Conservation (phyloP, 805 yeast genomes). For the Saccharomyces kudriavzevii region DNA sequence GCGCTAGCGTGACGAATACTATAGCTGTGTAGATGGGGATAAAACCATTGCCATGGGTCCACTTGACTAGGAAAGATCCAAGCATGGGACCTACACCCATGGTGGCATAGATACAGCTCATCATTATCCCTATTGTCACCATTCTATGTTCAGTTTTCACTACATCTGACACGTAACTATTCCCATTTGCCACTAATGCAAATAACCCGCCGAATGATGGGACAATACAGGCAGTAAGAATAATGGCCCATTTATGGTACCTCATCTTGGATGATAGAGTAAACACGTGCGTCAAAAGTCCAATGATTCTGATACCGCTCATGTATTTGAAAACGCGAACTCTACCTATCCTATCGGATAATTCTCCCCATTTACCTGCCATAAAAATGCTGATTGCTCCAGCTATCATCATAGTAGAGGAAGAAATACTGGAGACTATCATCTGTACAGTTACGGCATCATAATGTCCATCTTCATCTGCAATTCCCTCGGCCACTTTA, state of each 20-base stretch:
- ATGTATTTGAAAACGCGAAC: constrained; percentile 38
- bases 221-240: constrained; percentile 39
- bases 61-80: constrained; percentile 37
- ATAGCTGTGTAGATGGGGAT: constrained; percentile 29
- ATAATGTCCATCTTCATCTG: constrained; percentile 31
- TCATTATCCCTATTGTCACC: constrained; percentile 47
- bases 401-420: constrained; percentile 34
- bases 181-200: constrained; percentile 48
- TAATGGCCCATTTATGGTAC: constrained; percentile 34
- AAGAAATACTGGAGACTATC: constrained; percentile 41
- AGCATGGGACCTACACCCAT: constrained; percentile 57
- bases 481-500: constrained; percentile 35
- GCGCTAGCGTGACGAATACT: constrained; percentile 26
- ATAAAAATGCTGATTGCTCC: constrained; percentile 44
- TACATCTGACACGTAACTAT: constrained; percentile 69
- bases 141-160: constrained; percentile 54
- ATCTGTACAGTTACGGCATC: constrained; percentile 36
- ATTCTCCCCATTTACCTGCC: constrained; percentile 54
- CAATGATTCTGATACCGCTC: constrained; percentile 19
- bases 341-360: constrained; percentile 60
- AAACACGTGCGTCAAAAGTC: constrained; percentile 14
- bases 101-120: constrained; percentile 54
- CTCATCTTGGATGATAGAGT: constrained; percentile 30
- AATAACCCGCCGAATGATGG: constrained; percentile 57
- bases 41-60: constrained; percentile 23